phyloP scores from a whole-genome alignment of 1,284 basidiomycete genomes.

The Pseudozyma thailandica region DNA sequence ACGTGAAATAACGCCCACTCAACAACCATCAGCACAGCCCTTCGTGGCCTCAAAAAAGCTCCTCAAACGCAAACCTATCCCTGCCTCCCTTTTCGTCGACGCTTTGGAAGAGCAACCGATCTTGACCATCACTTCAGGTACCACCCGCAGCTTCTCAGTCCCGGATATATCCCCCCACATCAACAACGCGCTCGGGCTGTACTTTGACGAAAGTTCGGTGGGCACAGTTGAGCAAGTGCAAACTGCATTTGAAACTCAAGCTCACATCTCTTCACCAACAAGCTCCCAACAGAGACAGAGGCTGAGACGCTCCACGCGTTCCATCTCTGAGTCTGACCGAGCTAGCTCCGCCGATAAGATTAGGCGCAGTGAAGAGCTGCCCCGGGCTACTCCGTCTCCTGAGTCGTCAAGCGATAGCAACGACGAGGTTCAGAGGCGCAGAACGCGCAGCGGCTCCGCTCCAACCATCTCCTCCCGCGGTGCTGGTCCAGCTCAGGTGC shows the following conservation, averaged over 20 bases:
- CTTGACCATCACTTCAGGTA: not conserved
- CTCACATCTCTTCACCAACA: not conserved
- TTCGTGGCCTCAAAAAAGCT: constrained; percentile 1
- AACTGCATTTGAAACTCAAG: too few relatives aligned
- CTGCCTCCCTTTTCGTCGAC: constrained; percentile 9
- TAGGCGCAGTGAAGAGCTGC: too few relatives aligned
- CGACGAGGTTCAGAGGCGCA: not conserved
- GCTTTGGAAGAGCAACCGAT: not conserved
- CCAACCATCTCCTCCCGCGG: not conserved
- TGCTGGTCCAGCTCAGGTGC: not conserved
- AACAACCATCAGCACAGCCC: not conserved
- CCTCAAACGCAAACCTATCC: constrained; percentile 26
- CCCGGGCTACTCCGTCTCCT: too few relatives aligned
- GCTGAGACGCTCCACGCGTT: constrained; percentile 17
- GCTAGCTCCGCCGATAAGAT: too few relatives aligned
- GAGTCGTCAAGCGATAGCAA: too few relatives aligned
- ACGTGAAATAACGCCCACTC: not conserved
- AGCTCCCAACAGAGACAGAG: too few relatives aligned
- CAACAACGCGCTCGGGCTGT: not conserved
- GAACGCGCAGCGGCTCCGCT: not conserved
- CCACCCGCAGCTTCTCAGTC: constrained; percentile 3
- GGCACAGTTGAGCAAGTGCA: too few relatives aligned
- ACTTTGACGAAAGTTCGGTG: not conserved
- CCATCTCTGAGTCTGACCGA: constrained; percentile 19
- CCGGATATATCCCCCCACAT: constrained; percentile 6